Evolutionary conservation across 2,329 filamentous ascomycete genomes (phyloP).

Genomic region (Cercospora sojina): DNA sequence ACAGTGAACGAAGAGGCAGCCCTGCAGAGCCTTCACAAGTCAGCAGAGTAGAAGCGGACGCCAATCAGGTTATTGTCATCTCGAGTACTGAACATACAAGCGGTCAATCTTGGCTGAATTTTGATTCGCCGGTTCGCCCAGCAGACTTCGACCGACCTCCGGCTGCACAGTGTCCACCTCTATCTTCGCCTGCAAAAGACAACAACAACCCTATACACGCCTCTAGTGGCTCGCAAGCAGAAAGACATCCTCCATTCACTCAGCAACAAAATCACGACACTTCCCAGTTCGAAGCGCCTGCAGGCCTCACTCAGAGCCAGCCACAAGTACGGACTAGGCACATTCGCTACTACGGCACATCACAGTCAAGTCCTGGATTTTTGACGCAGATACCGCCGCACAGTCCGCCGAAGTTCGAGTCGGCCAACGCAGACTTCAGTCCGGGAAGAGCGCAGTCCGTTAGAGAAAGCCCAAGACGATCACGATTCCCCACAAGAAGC

Average conservation of each 20-base stretch:
- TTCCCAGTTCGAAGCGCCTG: not conserved
- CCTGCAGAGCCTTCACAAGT: not conserved
- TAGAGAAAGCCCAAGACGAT: not conserved
- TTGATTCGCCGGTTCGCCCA: conserved; percentile 9
- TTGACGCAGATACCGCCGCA: conserved; percentile 27
- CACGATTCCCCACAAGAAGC: too few species aligned
- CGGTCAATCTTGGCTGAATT: conserved; percentile 7
- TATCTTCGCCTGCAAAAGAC: conserved; percentile 5
- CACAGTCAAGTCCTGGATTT: conserved; percentile 23
- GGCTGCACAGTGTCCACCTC: conserved; percentile 19
- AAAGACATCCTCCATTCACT: not conserved
- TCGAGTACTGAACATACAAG: conserved; percentile 11
- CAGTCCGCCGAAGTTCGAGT: conserved; percentile 1
- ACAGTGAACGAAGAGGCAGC: not conserved
- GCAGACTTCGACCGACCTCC: conserved; percentile 24
- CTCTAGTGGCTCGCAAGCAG: not conserved
- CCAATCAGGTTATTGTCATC: not conserved
- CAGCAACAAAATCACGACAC: not conserved
- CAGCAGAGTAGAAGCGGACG: not conserved
- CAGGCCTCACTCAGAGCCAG: conserved; percentile 5
- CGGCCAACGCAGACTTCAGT: not conserved
- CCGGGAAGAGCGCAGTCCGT: not conserved
- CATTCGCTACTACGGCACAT: conserved; percentile 4
- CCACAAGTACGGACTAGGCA: not conserved
- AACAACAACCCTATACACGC: not conserved